Evolutionary conservation across 78 protist species (phyloP).

Genomic region (Cyanophora paradoxa): DNA sequence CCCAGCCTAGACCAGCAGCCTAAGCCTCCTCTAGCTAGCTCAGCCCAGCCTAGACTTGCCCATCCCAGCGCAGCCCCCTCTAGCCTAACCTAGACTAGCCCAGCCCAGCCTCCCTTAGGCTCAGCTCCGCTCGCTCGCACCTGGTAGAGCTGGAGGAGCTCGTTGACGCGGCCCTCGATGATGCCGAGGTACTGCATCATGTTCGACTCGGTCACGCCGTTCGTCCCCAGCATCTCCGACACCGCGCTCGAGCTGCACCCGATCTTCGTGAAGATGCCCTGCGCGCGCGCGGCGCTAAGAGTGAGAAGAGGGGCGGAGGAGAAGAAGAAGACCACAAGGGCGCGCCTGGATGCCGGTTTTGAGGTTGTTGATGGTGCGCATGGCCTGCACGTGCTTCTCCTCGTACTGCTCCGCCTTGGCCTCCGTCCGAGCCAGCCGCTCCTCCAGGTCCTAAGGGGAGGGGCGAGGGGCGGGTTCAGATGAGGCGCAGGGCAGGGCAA

Average conservation of each 20-base stretch:
- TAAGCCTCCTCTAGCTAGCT: neutral
- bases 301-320: no score
- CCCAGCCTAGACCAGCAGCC: neutral
- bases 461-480: no score
- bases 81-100: neutral
- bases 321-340: no score
- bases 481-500: no score
- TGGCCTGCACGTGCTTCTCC: slow-evolving; percentile 7
- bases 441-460: slow-evolving; percentile 38
- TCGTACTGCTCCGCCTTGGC: slow-evolving; percentile 32
- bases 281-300: no score
- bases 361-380: slow-evolving; percentile 15
- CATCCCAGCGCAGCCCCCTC: no score
- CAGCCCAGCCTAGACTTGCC: neutral
- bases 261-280: slow-evolving; percentile 1
- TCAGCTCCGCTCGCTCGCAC: neutral
- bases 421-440: slow-evolving; percentile 10
- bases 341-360: slow-evolving; percentile 25
- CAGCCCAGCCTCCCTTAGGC: neutral
- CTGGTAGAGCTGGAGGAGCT: slow-evolving; percentile 10
- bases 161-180: slow-evolving; percentile 32
- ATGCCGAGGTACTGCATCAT: slow-evolving; percentile 36
- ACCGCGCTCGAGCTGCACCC: slow-evolving; percentile 9
- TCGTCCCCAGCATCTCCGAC: slow-evolving; percentile 22
- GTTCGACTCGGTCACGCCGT: slow-evolving; percentile 34